A percentile compares a stretch with the other conserved stretches of the same genome.
These are phyloP conservation scores for Colletotrichum sp. DNA, from an alignment of 2,329 filamentous ascomycete species.

Conservation along the genomic window DNA sequence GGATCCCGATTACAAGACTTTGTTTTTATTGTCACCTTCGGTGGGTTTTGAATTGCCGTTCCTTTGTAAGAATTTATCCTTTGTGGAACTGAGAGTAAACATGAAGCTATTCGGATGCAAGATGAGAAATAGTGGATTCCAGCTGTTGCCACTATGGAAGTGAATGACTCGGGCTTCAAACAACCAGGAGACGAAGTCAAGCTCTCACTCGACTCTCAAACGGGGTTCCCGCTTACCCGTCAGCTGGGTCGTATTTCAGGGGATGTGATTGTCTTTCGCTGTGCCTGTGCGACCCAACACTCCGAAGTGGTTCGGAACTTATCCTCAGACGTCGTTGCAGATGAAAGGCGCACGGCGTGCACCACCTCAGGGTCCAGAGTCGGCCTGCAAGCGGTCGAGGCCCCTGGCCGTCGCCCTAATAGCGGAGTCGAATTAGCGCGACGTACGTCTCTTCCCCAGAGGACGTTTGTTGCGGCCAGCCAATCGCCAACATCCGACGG, in stretches of 20 bases:
- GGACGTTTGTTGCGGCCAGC: background rate
- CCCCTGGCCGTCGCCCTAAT: slow-evolving; percentile 6
- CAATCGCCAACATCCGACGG: slow-evolving; percentile 15
- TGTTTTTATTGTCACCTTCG: background rate
- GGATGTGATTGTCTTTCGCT: background rate
- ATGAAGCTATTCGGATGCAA: background rate
- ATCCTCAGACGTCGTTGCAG: background rate
- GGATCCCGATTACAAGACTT: background rate
- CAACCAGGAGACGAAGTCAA: background rate
- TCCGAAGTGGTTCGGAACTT: slow-evolving; percentile 18
- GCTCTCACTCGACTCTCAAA: background rate
- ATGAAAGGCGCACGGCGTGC: background rate
- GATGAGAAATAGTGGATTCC: background rate
- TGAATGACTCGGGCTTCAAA: background rate
- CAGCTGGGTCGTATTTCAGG: background rate
- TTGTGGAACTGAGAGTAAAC: background rate
- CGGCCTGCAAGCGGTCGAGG: background rate
- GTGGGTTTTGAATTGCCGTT: background rate
- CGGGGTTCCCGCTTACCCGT: background rate
- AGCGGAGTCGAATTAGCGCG: slow-evolving; percentile 6
- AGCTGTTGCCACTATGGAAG: background rate
- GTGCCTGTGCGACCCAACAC: background rate
- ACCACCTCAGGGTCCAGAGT: background rate
- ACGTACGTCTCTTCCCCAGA: background rate
- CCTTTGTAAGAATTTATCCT: background rate